Evolutionary conservation across 169 alveolate genomes (phyloP), one percentile per base, ranked within the genome.

Genomic region (Fabrea salina): DNA sequence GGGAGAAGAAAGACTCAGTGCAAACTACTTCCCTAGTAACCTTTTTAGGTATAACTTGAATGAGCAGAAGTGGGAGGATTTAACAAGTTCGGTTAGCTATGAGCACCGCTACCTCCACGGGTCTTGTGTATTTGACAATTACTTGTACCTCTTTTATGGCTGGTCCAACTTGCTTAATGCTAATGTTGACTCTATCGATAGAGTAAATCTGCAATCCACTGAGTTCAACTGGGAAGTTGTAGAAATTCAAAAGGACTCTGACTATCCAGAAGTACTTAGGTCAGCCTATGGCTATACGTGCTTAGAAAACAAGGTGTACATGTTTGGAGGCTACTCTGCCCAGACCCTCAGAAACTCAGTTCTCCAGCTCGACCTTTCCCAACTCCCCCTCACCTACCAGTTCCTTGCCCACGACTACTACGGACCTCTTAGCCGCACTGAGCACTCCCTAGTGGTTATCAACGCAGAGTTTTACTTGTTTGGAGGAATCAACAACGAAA

Each of bases 271-370:
- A n/a, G n/a, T n/a, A n/a, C n/a, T n/a, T n/a, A n/a, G n/a, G n/a
- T n/a, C n/a, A n/a, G n/a, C n/a, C n/a, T n/a, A n/a, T n/a, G n/a
- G n/a, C n/a, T n/a, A n/a, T n/a, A n/a, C n/a, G n/a, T n/a, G n/a
- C n/a, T n/a, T n/a, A n/a, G n/a, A n/a, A n/a, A n/a, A n/a, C n/a
- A n/a, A n/a, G n/a, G 41, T 27, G 32, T 61, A 61, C 39, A 61
- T 61, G n/a, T 61, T 61, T 30, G 74, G 51, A 61, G 74, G 74
- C 1, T 61, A 33, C 25, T n/a, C n/a, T n/a, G n/a, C n/a, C n/a
- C n/a, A n/a, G n/a, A n/a, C n/a, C n/a, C n/a, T n/a, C n/a, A n/a
- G 47, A 64, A 64, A 64, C 37, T 19, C 27, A 7, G 35, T 64
- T 39, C n/a, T 19, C 30, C 8, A 5, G 8, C 54, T 64, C 41